Evolutionary conservation across 768 basidiomycete species (phyloP), one percentile per base, ranked within the genome.

Genomic region (Suillus alpinus): DNA sequence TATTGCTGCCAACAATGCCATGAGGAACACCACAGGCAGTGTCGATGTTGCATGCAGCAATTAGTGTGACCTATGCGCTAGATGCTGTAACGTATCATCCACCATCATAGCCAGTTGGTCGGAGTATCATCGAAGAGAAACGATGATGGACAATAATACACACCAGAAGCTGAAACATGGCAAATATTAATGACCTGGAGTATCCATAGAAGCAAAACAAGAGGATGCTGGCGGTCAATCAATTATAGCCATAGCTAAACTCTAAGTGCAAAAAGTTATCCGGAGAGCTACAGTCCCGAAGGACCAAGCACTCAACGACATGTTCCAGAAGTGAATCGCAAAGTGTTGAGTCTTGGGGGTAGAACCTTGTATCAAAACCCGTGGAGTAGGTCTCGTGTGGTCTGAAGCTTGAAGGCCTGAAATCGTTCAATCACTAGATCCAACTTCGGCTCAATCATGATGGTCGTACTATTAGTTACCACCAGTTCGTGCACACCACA

Each of bases 361-460:
- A 37, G 6, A 39, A 37, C 20, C 12, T 34, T 13, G 52, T 26
- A 37, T 8, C 0, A 32, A 37, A 10, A 0, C 23, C 20, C 6
- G 14, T 49, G 29, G 29, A 5, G 26, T 26, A 55, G 10, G 37
- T 26, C 10, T 39, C 14, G 37, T 1, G 20, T 53, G 14, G 26
- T 16, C 2, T n/a, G n/a, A n/a, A n/a, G n/a, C n/a, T 39, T 12
- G 9, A 18, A 12, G 5, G 23, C 16, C 18, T n/a, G 23, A 26
- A 26, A 29, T 59, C 14, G 49, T 20, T 12, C 52, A 20, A 29
- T 41, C 16, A 34, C 44, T 29, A 58, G 59, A 59, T 64, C 65
- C 52, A 46, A 31, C 52, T 44, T 53, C 63, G 32, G 63, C n/a
- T n/a, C n/a, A n/a, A n/a, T n/a, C n/a, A n/a, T n/a, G n/a, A n/a